These are phyloP conservation scores for Harringtonia aguacate DNA, from an alignment of 2,329 filamentous ascomycete species.

Conservation along the genomic window DNA sequence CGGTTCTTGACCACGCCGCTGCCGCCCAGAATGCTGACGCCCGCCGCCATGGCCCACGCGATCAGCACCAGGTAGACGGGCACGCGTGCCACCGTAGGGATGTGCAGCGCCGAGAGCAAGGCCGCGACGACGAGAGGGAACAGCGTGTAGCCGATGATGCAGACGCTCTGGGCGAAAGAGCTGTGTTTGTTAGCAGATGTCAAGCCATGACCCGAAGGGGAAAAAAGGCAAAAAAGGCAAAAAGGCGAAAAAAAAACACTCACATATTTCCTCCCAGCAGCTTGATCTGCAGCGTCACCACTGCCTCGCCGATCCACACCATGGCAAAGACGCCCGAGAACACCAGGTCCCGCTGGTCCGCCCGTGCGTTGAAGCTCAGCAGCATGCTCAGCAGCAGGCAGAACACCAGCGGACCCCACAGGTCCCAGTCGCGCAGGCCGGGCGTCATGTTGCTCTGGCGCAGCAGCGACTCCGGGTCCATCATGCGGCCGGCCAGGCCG, in stretches of 20 bases:
- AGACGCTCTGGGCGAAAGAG: constrained; percentile 94
- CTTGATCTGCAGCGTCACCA: constrained; percentile 97
- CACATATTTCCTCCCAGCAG: constrained; percentile 94
- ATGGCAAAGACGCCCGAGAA: constrained; percentile 96
- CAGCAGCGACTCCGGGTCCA: constrained; percentile 52
- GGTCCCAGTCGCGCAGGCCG: constrained; percentile 89
- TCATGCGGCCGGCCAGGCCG: constrained; percentile 48
- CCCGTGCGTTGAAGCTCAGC: constrained; percentile 69
- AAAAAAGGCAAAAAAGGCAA: background rate
- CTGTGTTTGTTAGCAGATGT: constrained; percentile 31
- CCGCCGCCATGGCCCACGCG: constrained; percentile 87
- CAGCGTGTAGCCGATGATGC: constrained; percentile 95
- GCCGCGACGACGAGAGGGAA: constrained; percentile 94
- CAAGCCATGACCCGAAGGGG: background rate
- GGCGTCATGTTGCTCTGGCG: constrained; percentile 68
- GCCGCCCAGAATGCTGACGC: constrained; percentile 89
- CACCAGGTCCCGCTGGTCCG: constrained; percentile 74
- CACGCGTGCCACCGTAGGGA: constrained; percentile 73
- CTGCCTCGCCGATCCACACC: constrained; percentile 92
- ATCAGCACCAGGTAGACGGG: constrained; percentile 85
- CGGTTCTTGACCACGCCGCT: constrained; percentile 93
- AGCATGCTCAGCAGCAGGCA: constrained; percentile 81
- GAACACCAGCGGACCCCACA: constrained; percentile 95
- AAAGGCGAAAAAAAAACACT: constrained; percentile 22
- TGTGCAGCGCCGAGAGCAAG: constrained; percentile 70